Conservation (phyloP, 2,329 filamentous ascomycete genomes). For the Fusarium solani-melongenae region DNA sequence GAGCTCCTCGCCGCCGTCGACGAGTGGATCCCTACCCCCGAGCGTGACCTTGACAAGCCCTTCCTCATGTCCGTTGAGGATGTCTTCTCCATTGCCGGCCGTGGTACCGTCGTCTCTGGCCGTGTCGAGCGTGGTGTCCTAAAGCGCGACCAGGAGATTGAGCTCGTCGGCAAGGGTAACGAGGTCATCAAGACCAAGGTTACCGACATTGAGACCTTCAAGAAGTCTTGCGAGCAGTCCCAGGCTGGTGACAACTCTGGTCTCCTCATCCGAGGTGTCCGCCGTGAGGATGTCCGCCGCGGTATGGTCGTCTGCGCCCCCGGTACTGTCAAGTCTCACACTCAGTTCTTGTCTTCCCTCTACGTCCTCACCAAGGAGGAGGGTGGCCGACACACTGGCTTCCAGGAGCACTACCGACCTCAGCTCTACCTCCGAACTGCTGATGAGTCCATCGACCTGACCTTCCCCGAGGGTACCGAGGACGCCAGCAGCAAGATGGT, state of each 20-base stretch:
- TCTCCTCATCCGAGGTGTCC: conserved; percentile 93
- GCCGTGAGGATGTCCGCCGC: conserved; percentile 92
- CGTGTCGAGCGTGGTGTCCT: conserved; percentile 95
- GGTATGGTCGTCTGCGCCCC: conserved; percentile 95
- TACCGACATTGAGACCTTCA: conserved; percentile 99
- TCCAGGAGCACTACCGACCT: conserved; percentile 95
- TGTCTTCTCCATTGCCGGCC: conserved; percentile 89
- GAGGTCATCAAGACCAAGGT: conserved; percentile 97
- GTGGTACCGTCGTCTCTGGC: conserved; percentile 96
- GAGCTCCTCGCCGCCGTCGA: conserved; percentile 92
- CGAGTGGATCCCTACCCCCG: conserved; percentile 93
- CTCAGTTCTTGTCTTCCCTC: conserved; percentile 93
- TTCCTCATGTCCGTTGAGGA: conserved; percentile 99
- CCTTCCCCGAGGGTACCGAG: conserved; percentile 86
- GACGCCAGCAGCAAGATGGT: conserved; percentile 81
- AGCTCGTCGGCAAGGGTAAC: conserved; percentile 88
- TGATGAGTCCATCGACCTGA: conserved; percentile 80
- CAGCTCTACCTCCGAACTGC: conserved; percentile 97
- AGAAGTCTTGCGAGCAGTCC: conserved; percentile 98
- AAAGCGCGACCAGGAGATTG: conserved; percentile 94
- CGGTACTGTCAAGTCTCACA: conserved; percentile 85
- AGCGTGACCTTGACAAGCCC: conserved; percentile 95
- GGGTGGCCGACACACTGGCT: conserved; percentile 95
- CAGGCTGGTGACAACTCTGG: conserved; percentile 98
- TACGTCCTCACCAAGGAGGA: conserved; percentile 98